phyloP scores from a whole-genome alignment of 306 rosid genomes.

The Ormosia emarginata region DNA sequence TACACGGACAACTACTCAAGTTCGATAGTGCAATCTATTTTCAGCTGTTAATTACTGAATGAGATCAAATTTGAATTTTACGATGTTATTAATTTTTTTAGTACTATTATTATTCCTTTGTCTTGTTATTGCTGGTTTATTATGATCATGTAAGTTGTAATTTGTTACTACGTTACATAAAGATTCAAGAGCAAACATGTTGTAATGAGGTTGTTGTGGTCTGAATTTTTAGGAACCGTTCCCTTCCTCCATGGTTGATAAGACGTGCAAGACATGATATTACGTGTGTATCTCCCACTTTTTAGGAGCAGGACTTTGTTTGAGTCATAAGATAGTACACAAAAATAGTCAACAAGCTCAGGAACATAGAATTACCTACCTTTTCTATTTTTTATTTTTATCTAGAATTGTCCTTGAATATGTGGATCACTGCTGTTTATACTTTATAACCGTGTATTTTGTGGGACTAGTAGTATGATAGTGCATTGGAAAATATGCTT shows the following conservation, averaged over 20 bases:
- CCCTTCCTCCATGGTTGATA: background rate
- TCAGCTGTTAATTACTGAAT: slow-evolving; percentile 12
- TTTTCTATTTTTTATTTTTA: background rate
- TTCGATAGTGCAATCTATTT: slow-evolving; percentile 8
- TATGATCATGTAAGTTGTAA: slow-evolving; percentile 43
- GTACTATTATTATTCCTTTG: slow-evolving; percentile 21
- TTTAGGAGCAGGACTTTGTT: background rate
- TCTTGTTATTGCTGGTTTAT: slow-evolving; percentile 18
- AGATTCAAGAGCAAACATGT: slow-evolving; percentile 33
- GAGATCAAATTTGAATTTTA: slow-evolving; percentile 29
- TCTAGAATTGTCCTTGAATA: background rate
- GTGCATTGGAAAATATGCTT: too few relatives aligned
- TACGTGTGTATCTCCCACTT: background rate
- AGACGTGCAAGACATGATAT: background rate
- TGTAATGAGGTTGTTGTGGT: slow-evolving; percentile 18
- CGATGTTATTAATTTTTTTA: slow-evolving; percentile 21
- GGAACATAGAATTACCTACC: background rate
- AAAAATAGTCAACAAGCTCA: background rate
- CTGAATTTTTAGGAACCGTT: background rate
- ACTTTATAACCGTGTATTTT: background rate
- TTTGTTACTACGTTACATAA: slow-evolving; percentile 36
- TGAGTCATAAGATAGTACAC: background rate
- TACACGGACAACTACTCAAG: slow-evolving; percentile 3
- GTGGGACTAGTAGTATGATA: too few relatives aligned
- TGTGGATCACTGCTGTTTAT: background rate